Base-by-base conservation (phyloP, 371 early-diverging fungal species). In the Funneliformis caledonium region DNA sequence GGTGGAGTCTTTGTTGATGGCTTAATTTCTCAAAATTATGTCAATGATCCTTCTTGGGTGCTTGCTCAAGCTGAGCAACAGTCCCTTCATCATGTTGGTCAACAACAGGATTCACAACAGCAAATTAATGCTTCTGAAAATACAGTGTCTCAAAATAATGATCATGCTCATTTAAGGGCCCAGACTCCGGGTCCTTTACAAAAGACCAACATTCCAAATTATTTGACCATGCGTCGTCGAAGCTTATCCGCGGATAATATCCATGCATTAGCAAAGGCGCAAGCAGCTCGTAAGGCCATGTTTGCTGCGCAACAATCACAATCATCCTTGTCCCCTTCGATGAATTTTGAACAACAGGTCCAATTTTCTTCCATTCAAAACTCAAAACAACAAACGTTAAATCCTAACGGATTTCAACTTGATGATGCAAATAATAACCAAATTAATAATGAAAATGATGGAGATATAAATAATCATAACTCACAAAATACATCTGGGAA, bases 241-340 rank as follows among this genome's bases (percentile, higher is more conserved):
- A 80, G 80, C 31, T 72, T 80, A 47, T 80, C 80, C 19, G 72
- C 80, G 22, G 72, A 80, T 50, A 72, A 80, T 47, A 80, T 80
- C 22, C 80, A 80, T 68, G 72, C 80, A 22, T 37, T 80, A 60
- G 70, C 72, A 80, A 80, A 80, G 72, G 22, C 50, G n/a, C 78
- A 78, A 56, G 56, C 52, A 48, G 2, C 6, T 22, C 77, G 65
- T 22, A 77, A 60, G 43, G 31, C 47, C 16, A 11, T 56, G 12
- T 26, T 43, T 59, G 43, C 45, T 42, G n/a, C 33, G 19, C 43
- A 26, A 12, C 76, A 76, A 76, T 26, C 26, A 26, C 31, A 76
- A 43, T 76, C 61, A 11, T 12, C 65, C 14, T 31, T 65, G 11
- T 0, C 65, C 16, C 48, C 42, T 10, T 22, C 72, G 9, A 72